Conservation (phyloP, 2,329 filamentous ascomycete species). For the Didymella pomorum region DNA sequence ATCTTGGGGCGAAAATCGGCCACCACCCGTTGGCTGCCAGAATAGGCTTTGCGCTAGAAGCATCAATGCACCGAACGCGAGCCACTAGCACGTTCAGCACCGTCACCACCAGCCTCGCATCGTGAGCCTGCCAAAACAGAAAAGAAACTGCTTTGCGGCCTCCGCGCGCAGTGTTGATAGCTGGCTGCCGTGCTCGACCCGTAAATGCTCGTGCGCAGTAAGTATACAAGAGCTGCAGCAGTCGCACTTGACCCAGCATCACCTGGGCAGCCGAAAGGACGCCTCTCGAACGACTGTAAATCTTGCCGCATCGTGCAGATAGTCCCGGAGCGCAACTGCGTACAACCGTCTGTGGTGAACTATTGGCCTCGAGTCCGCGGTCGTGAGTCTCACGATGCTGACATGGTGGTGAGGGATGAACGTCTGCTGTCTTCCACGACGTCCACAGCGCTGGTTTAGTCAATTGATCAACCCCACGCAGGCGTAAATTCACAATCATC, state of each 20-base stretch:
- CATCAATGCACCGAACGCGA: slow-evolving; percentile 3
- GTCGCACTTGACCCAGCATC: background rate
- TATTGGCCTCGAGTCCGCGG: background rate
- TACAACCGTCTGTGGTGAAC: background rate
- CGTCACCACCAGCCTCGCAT: background rate
- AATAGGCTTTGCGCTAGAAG: slow-evolving; percentile 3
- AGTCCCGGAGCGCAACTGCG: background rate
- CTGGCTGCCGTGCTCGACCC: background rate
- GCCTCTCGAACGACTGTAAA: background rate
- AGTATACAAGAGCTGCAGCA: background rate
- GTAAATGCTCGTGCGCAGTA: background rate
- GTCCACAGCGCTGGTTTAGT: background rate
- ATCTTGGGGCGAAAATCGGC: background rate
- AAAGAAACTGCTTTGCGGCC: background rate
- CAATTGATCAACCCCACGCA: background rate
- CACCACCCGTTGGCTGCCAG: slow-evolving; percentile 1
- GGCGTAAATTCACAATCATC: background rate
- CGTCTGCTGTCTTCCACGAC: background rate
- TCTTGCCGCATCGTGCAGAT: background rate
- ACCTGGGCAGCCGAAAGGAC: background rate
- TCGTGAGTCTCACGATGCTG: background rate
- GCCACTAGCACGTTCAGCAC: background rate
- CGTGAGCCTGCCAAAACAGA: background rate
- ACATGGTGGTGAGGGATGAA: background rate
- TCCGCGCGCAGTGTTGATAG: background rate